A percentile compares a stretch with the other conserved stretches of the same genome.
Evolutionary conservation across 202 grass and related monocot genomes (phyloP).

Genomic region (Saccharum hybrid): DNA sequence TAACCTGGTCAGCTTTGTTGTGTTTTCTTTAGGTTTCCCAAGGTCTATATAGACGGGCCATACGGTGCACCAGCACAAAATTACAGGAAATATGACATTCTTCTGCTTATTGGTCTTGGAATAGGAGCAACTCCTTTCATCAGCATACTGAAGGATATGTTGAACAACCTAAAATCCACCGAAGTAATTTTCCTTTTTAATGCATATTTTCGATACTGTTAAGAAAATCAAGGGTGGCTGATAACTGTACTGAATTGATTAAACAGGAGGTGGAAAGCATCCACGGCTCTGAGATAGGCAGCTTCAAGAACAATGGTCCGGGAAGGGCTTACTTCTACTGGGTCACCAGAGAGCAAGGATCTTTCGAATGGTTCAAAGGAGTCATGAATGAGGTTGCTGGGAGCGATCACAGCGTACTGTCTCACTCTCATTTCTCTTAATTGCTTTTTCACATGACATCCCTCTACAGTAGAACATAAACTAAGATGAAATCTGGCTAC

Average conservation of each 20-base stretch:
- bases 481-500: constrained; percentile 46
- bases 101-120: constrained; percentile 91
- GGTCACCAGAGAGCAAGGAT: constrained; percentile 99
- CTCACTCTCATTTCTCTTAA: constrained; percentile 27
- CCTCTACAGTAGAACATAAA: constrained; percentile 11
- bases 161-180: constrained; percentile 79
- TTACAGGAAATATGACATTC: constrained; percentile 98
- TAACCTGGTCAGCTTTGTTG: not conserved
- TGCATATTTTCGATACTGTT: not conserved
- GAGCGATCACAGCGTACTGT: constrained; percentile 76
- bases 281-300: constrained; percentile 66
- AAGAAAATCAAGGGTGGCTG: constrained; percentile 17
- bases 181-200: constrained; percentile 55
- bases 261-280: constrained; percentile 72
- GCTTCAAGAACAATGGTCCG: constrained; percentile 74
- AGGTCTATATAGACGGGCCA: constrained; percentile 85
- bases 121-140: constrained; percentile 99
- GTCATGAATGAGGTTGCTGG: constrained; percentile 99
- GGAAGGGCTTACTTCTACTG: constrained; percentile 98
- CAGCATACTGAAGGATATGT: constrained; percentile 94
- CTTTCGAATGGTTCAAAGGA: constrained; percentile 99
- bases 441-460: not conserved
- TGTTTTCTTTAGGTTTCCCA: constrained; percentile 70
- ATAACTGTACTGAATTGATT: constrained; percentile 38
- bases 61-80: constrained; percentile 98